These are phyloP conservation scores for Eucalyptus camaldulensis DNA, from an alignment of 345 rosid species.

Conservation along the genomic window DNA sequence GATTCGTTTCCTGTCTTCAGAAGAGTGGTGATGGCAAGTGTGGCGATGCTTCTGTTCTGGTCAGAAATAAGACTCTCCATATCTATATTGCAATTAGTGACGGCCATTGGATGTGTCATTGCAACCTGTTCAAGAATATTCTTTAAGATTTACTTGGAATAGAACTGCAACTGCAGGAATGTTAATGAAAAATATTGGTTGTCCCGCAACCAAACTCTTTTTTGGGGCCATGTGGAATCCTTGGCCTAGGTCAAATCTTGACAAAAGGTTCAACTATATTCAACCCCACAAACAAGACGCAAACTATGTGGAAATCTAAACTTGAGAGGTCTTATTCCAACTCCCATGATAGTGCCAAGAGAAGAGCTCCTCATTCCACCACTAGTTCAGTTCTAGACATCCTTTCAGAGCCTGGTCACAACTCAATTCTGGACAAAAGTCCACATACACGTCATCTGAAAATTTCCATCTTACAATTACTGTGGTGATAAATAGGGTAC, in stretches of 20 bases:
- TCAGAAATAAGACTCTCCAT: conserved; percentile 98
- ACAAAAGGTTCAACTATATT: background rate
- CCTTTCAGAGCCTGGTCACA: background rate
- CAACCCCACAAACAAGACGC: background rate
- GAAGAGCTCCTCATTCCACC: background rate
- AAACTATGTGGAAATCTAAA: background rate
- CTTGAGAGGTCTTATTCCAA: background rate
- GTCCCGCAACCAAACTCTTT: background rate
- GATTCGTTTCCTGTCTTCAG: conserved; percentile 98
- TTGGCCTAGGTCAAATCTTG: background rate
- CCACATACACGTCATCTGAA: background rate
- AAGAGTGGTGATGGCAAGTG: conserved; percentile 96
- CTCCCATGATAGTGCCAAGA: background rate
- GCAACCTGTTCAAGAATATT: conserved; percentile 57
- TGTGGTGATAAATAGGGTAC: background rate
- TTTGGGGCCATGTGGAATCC: background rate
- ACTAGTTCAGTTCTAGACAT: background rate
- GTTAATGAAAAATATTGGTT: background rate
- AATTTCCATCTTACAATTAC: background rate
- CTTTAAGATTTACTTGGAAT: background rate
- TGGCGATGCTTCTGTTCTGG: conserved; percentile 97
- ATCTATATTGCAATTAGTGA: conserved; percentile 97
- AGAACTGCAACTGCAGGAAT: background rate
- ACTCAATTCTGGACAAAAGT: background rate
- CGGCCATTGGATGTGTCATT: conserved; percentile 99